Evolutionary conservation across 2,329 filamentous ascomycete genomes (phyloP).

Genomic region (Pestalotiopsis fici): DNA sequence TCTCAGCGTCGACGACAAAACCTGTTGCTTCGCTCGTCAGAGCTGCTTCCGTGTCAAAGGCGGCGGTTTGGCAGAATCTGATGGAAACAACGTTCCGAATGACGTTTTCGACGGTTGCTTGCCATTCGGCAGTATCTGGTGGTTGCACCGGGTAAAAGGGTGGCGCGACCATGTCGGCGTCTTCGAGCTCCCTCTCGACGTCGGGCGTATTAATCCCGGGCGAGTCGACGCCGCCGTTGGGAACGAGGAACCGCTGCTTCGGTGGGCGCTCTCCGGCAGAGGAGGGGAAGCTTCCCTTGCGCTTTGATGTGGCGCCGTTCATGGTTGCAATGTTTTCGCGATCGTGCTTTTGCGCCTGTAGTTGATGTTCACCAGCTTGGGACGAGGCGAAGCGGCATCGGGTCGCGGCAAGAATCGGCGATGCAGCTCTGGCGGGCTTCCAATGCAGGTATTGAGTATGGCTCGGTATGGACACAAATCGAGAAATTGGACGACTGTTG

Average conservation of each 20-base stretch:
- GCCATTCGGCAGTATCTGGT: slow-evolving; percentile 81
- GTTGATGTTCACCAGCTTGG: background rate
- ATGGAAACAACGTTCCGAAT: slow-evolving; percentile 98
- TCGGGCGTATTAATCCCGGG: slow-evolving; percentile 53
- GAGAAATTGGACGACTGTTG: background rate
- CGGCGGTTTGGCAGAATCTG: slow-evolving; percentile 96
- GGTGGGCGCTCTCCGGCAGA: slow-evolving; percentile 35
- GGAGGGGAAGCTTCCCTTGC: slow-evolving; percentile 49
- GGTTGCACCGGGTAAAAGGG: slow-evolving; percentile 35
- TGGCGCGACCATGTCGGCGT: slow-evolving; percentile 40
- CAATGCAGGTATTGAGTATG: background rate
- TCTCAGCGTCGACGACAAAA: slow-evolving; percentile 94
- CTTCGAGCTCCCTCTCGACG: slow-evolving; percentile 32
- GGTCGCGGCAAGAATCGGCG: background rate
- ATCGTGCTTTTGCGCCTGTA: background rate
- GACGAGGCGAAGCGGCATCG: slow-evolving; percentile 5
- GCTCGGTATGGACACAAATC: background rate
- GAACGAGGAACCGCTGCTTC: slow-evolving; percentile 38
- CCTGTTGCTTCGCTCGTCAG: slow-evolving; percentile 94
- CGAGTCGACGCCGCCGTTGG: slow-evolving; percentile 50
- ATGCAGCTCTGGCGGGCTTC: background rate
- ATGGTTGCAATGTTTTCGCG: slow-evolving; percentile 26
- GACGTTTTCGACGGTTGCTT: slow-evolving; percentile 90
- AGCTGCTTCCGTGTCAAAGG: slow-evolving; percentile 95
- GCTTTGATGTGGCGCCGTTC: slow-evolving; percentile 52